Base-by-base conservation (phyloP, 805 yeast genomes). In the Debaryomyces prosopidis region DNA sequence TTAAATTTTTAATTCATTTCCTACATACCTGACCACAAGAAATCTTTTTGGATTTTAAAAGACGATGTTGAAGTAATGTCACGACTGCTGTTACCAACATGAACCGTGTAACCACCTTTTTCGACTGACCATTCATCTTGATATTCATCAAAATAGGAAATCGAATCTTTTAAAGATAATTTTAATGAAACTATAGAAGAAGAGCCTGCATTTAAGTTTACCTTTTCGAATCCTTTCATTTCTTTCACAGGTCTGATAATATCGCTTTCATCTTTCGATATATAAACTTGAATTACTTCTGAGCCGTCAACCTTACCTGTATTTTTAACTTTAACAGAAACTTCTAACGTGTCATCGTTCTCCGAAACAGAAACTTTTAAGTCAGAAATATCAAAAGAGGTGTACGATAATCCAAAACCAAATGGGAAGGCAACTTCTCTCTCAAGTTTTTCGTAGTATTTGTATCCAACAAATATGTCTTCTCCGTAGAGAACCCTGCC, bases 401-500 rank as follows among this genome's bases (percentile, higher is more conserved):
- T 59, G 49, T 65, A 65, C 5, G 66, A 60, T 38, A 65, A 61
- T 1, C 69, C 69, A 48, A 47, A 50, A 8, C 69, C 69, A 46
- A 65, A 65, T n/a, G 69, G 62, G 50, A 62, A 64, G 27, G 64
- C 63, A 9, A 64, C 68, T 37, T 47, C 28, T 32, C 49, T 51
- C 26, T 53, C 50, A 38, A 60, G 36, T 50, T 62, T 63, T 38
- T 65, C 69, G 49, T 64, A 65, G 49, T 50, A 65, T 45, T 59
- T 50, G 50, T 65, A 65, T 14, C 69, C 69, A 36, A 65, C 59
- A 46, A 54, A 65, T 2, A 65, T 58, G 42, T 64, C 69, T 46
- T 65, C 69, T 8, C 68, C 66, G 45, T 65, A 65, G 30, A 64
- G 57, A 12, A 63, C 66, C 38, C 62, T 52, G n/a, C 69, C 69